Percentiles rank a stretch among this genome's conserved stretches.
Conservation (phyloP, 139 green algal genomes). For the Chlorella ohadii region DNA sequence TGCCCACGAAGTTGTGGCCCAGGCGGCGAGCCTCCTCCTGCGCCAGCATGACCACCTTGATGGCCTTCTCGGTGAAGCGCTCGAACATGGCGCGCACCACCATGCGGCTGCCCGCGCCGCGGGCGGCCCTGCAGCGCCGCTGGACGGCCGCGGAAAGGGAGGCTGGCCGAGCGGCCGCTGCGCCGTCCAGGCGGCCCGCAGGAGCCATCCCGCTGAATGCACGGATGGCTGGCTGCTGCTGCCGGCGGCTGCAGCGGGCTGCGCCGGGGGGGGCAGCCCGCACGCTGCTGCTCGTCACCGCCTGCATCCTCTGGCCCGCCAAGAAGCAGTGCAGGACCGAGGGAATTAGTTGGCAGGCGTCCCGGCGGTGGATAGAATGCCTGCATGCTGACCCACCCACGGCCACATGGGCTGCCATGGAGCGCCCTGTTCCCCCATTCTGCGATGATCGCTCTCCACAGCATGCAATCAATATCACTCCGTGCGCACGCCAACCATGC, state of each 20-base stretch:
- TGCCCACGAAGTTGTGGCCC: slow-evolving; percentile 99
- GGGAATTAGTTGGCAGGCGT: too few species aligned
- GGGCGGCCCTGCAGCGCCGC: not conserved
- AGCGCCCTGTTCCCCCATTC: too few species aligned
- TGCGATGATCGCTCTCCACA: too few species aligned
- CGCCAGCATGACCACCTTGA: slow-evolving; percentile 98
- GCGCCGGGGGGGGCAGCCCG: not conserved
- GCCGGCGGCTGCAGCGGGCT: not conserved
- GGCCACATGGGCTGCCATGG: too few species aligned
- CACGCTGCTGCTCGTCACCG: slow-evolving; percentile 9
- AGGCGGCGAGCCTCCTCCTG: slow-evolving; percentile 96
- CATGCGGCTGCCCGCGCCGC: slow-evolving; percentile 37
- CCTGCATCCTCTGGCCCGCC: too few species aligned
- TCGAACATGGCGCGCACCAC: slow-evolving; percentile 87
- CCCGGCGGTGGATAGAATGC: too few species aligned
- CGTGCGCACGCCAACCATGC: too few species aligned
- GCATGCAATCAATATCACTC: too few species aligned
- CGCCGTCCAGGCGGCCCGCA: slow-evolving; percentile 14
- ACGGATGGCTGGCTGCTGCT: slow-evolving; percentile 36
- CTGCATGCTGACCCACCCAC: too few species aligned
- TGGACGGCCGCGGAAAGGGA: not conserved
- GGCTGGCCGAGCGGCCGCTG: not conserved
- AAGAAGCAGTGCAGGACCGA: too few species aligned
- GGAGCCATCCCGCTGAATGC: slow-evolving; percentile 23
- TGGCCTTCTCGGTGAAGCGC: slow-evolving; percentile 96